phyloP scores from a whole-genome alignment of 2,329 filamentous ascomycete genomes.

The Coniochaeta sp. region DNA sequence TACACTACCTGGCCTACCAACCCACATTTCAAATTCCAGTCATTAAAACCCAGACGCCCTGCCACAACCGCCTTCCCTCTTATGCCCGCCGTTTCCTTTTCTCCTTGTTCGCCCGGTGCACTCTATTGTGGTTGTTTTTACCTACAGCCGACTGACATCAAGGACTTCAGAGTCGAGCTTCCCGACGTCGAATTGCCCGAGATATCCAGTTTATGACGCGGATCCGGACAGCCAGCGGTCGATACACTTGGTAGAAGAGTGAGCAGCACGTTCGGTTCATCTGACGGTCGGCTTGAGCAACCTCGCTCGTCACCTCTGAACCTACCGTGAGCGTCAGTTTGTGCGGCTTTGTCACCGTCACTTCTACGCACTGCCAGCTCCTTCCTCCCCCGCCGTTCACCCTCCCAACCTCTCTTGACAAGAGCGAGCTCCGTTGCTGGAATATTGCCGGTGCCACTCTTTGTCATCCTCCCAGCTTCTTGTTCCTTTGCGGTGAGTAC shows the following conservation, averaged over 20 bases:
- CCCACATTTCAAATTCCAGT: slow-evolving; percentile 3
- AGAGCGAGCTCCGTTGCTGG: slow-evolving; percentile 26
- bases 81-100: background rate
- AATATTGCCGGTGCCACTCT: slow-evolving; percentile 30
- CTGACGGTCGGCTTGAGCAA: background rate
- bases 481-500: slow-evolving; percentile 7
- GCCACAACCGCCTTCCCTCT: background rate
- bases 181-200: background rate
- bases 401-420: background rate
- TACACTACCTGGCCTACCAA: background rate
- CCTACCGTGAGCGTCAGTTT: background rate
- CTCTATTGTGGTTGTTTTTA: background rate
- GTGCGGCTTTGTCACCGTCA: background rate
- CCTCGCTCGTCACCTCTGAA: background rate
- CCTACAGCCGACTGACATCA: background rate
- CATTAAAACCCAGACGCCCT: background rate
- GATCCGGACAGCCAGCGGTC: background rate
- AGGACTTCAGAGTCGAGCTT: background rate
- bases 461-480: slow-evolving; percentile 5
- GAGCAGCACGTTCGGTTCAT: background rate
- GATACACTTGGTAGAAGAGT: background rate
- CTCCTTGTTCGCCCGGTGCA: background rate
- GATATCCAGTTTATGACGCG: background rate
- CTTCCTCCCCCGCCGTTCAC: background rate
- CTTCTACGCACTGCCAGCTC: background rate